Evolutionary conservation across 2,329 filamentous ascomycete species (phyloP), one percentile per base, ranked within the genome.

Genomic region (Paecilomyces variotii): DNA sequence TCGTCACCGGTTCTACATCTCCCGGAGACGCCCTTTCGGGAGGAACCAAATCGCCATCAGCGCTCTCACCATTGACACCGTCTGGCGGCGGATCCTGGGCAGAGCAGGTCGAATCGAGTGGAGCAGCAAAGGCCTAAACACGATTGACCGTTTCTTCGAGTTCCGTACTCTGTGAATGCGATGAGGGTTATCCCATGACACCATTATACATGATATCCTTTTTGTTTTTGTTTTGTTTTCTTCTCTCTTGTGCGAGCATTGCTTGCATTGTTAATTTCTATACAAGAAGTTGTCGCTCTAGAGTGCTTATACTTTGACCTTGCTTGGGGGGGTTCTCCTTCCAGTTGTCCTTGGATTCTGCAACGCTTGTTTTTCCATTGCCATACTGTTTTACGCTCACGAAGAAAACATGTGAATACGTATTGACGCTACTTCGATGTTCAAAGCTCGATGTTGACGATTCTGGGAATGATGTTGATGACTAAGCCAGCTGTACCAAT

Each of bases 1-100:
- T 56, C 55, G 9, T 60, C 53, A 19, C 63, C 62, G 65, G 68
- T 53, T 65, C 64, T 30, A 60, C 69, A 69, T 6, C 56, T 63
- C 24, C 51, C 45, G 45, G 28, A 35, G 49, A 52, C 12, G 24
- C 56, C 25, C 35, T 24, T 14, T 1, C 51, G 19, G 30, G 39
- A 26, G 34, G 55, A 4, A 32, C 39, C n/a, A 57, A 58, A 11
- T 54, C 58, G 32, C 53, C 30, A 19, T 56, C 60, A 3, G 50
- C 53, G 24, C 34, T 58, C 9, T 60, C 61, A 24, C 61, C 59
- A 10, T 30, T 60, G 14, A 56, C 61, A 14, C 61, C 59, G 11
- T 53, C 60, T 39, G 56, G 57, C 53, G 63, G 58, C 53, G 63
- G 60, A 11, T 57, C 60, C 24, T 64, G 63, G 63, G 63, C 63